These are phyloP conservation scores for Ceratocystis alfenasii DNA, from an alignment of 2,329 filamentous ascomycete species.

Conservation along the genomic window DNA sequence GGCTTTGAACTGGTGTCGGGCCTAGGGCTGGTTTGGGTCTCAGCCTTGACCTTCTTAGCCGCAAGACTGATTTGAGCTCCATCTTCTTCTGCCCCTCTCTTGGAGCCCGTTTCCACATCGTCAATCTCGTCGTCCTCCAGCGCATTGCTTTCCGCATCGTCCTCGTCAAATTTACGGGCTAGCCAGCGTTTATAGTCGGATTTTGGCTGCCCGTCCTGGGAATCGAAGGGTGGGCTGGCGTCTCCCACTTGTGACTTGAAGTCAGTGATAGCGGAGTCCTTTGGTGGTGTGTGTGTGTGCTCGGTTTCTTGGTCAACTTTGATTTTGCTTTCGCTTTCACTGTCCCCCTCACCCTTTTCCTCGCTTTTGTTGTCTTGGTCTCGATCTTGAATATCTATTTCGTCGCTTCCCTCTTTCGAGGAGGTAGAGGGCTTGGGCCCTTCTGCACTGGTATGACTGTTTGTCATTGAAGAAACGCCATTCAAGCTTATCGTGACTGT, in stretches of 20 bases:
- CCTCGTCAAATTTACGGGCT: conserved; percentile 37
- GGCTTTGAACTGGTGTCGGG: neutral
- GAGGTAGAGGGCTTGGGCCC: neutral
- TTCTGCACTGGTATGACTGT: neutral
- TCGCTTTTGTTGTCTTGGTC: neutral
- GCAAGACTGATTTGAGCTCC: conserved; percentile 32
- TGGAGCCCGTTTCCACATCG: conserved; percentile 34
- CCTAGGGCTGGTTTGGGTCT: neutral
- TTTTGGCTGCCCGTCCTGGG: conserved; percentile 38
- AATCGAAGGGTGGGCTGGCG: conserved; percentile 26
- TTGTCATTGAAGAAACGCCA: conserved; percentile 44
- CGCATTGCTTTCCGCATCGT: conserved; percentile 24
- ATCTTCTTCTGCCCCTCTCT: conserved; percentile 42
- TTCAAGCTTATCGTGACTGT: conserved; percentile 68
- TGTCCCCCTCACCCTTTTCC: conserved; percentile 27
- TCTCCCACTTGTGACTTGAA: conserved; percentile 57
- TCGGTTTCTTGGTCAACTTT: conserved; percentile 42
- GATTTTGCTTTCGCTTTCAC: conserved; percentile 29
- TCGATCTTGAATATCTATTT: neutral
- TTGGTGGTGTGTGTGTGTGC: conserved; percentile 71
- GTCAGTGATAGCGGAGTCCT: conserved; percentile 68
- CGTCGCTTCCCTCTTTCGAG: conserved; percentile 23
- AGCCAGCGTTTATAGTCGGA: conserved; percentile 52
- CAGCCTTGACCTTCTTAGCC: conserved; percentile 35
- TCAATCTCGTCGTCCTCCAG: conserved; percentile 28